Evolutionary conservation across 805 yeast species (phyloP), one percentile per base, ranked within the genome.

Genomic region (Wickerhamiella kurtzmanii): DNA sequence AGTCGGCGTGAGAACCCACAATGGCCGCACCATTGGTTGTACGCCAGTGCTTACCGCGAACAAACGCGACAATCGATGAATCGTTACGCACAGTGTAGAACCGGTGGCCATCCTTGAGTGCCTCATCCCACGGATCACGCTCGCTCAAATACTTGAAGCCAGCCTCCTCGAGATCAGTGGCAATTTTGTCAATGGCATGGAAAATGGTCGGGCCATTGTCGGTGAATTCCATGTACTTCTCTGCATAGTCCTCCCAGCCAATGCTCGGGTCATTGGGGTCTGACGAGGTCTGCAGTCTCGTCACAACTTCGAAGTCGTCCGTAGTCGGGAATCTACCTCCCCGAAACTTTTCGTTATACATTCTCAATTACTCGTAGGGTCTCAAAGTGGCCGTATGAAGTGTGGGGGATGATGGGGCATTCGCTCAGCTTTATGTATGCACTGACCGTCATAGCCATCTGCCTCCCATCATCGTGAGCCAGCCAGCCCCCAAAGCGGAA

Each of bases 1-100:
- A 73, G 64, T 85, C 95, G 42, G 80, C 73, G 63, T 83, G 94
- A n/a, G 79, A 66, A 3, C 84, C 92, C 53, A 80, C 72, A 43
- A 76, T 70, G 43, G 85, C 92, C 1, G 79, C 77, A n/a, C 71
- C 71, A 39, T 70, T 66, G 39, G 70, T 68, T 2, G 82, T 78
- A 3, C 64, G 65, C 89, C 94, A 85, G 37, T 75, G 63, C 40
- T 69, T 60, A 46, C 94, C 94, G 21, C 80, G 66, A 4, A 74
- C 74, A 55, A 84, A 85, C 1, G 94, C 92, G 28, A 75, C 73
- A 21, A 85, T 60, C 35, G 78, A 68, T 4, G 86, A 72, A 36
- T 84, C 85, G 56, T 76, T 80, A 62, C 94, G 74, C 22, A 72
- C 65, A 20, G 87, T 79, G 65, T 67, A 83, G 63, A 53, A 58